Percentiles rank a stretch among this genome's conserved stretches.
Evolutionary conservation across 805 yeast genomes (phyloP).

Genomic region (Teunomyces kruisii): DNA sequence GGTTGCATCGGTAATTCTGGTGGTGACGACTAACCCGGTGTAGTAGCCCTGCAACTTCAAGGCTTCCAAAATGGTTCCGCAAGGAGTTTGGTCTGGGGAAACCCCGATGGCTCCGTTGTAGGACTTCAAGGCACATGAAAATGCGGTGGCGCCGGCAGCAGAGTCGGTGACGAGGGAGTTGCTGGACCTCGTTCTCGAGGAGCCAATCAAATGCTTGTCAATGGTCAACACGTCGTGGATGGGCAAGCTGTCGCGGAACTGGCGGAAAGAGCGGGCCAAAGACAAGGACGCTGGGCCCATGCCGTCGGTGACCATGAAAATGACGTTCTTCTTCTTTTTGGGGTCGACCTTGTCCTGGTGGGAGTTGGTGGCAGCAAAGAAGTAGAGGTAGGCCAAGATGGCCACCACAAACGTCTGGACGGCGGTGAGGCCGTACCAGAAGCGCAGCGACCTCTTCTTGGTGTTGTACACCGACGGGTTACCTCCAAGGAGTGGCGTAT

Average conservation of each 20-base stretch:
- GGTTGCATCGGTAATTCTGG: constrained; percentile 91
- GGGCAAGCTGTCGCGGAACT: constrained; percentile 53
- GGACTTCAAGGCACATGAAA: constrained; percentile 77
- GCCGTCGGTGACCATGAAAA: constrained; percentile 92
- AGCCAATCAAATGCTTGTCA: constrained; percentile 75
- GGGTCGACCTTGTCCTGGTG: neutral
- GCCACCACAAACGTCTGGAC: constrained; percentile 1
- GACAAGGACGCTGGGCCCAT: constrained; percentile 90
- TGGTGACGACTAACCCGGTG: constrained; percentile 91
- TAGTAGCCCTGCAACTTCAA: constrained; percentile 75
- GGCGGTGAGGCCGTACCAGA: constrained; percentile 3
- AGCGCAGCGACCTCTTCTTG: constrained; percentile 5
- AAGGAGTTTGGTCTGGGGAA: constrained; percentile 61
- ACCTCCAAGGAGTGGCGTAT: constrained; percentile 11
- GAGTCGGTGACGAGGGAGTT: constrained; percentile 84
- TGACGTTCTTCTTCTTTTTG: constrained; percentile 62
- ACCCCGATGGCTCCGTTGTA: constrained; percentile 95
- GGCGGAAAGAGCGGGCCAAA: constrained; percentile 73
- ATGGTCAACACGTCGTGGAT: constrained; percentile 56
- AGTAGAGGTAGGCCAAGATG: constrained; percentile 5
- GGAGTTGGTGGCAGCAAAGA: constrained; percentile 1
- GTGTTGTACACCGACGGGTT: constrained; percentile 8
- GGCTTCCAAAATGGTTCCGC: constrained; percentile 88
- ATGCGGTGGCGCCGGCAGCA: constrained; percentile 97
- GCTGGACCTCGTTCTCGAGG: constrained; percentile 80